A percentile compares a stretch with the other conserved stretches of the same genome.
phyloP scores from a whole-genome alignment of 352 stramenopile species.

The Globisporangium yorkense region DNA sequence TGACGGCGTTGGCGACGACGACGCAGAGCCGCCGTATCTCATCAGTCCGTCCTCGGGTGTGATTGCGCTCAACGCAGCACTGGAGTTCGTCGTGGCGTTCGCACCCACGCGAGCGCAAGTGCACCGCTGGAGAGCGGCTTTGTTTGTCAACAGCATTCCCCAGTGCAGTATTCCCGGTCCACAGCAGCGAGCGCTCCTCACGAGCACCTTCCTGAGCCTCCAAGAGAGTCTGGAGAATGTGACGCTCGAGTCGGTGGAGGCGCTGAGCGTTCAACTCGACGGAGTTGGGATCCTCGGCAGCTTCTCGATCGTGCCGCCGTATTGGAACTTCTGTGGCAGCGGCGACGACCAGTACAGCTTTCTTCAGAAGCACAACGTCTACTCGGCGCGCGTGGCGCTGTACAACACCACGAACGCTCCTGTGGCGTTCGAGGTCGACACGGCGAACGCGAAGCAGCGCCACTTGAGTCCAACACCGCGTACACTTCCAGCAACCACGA shows the following conservation, averaged over 20 bases:
- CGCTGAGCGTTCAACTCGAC: slow-evolving; percentile 7
- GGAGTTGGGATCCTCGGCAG: slow-evolving; percentile 6
- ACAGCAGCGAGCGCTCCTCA: slow-evolving; percentile 30
- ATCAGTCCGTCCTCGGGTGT: slow-evolving; percentile 35
- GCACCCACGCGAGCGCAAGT: slow-evolving; percentile 17
- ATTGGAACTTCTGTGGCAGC: slow-evolving; percentile 9
- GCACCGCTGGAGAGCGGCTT: slow-evolving; percentile 25
- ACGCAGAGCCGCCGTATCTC: slow-evolving; percentile 20
- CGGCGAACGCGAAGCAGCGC: slow-evolving; percentile 2
- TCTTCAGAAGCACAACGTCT: slow-evolving; percentile 8
- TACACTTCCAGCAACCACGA: background rate
- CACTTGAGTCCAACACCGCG: background rate
- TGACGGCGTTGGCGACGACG: background rate
- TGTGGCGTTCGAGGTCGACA: slow-evolving; percentile 19
- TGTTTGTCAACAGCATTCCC: slow-evolving; percentile 42
- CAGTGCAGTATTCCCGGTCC: slow-evolving; percentile 46
- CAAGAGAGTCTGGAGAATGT: slow-evolving; percentile 4
- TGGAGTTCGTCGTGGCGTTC: slow-evolving; percentile 47
- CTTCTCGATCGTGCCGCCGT: slow-evolving; percentile 11
- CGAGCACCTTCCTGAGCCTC: slow-evolving; percentile 22
- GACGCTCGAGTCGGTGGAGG: slow-evolving; percentile 2
- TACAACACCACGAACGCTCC: slow-evolving; percentile 29
- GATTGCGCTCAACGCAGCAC: slow-evolving; percentile 28
- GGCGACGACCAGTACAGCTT: background rate
- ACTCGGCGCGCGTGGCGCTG: slow-evolving; percentile 9